Evolutionary conservation across 148 eudicot genomes (phyloP).

Genomic region (Chenopodium suecicum): DNA sequence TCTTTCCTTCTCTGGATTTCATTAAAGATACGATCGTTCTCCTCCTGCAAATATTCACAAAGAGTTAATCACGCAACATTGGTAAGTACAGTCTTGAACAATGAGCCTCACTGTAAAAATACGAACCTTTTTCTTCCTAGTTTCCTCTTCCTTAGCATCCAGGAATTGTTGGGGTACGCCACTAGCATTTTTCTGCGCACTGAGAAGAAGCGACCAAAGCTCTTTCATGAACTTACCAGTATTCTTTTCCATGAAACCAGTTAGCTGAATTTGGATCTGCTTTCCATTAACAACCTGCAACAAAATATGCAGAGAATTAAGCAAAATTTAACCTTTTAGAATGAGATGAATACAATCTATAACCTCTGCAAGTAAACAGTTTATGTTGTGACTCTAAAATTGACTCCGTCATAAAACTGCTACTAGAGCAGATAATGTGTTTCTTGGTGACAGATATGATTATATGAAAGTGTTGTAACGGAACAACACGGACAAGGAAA

Average conservation of each 20-base stretch:
- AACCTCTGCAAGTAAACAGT: background rate
- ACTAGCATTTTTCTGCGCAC: constrained; percentile 91
- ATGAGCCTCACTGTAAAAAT: background rate
- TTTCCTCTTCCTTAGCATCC: constrained; percentile 98
- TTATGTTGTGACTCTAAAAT: background rate
- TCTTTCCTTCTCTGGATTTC: constrained; percentile 85
- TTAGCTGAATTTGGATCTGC: constrained; percentile 75
- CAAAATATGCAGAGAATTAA: background rate
- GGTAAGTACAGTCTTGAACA: background rate
- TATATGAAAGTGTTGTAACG: background rate
- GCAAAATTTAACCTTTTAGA: background rate
- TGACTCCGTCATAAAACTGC: background rate
- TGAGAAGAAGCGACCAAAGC: constrained; percentile 89
- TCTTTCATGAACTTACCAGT: constrained; percentile 98
- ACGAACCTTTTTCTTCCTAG: constrained; percentile 76
- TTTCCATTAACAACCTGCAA: constrained; percentile 89
- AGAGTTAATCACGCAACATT: background rate
- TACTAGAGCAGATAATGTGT: background rate
- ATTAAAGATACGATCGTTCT: constrained; percentile 64
- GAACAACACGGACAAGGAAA: background rate
- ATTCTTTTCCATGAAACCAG: constrained; percentile 98
- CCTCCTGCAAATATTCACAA: constrained; percentile 49
- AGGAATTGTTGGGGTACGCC: constrained; percentile 97
- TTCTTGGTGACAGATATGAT: background rate
- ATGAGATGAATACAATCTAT: background rate